phyloP scores from a whole-genome alignment of 2,329 filamentous ascomycete species.

The Trichoderma lentiforme region DNA sequence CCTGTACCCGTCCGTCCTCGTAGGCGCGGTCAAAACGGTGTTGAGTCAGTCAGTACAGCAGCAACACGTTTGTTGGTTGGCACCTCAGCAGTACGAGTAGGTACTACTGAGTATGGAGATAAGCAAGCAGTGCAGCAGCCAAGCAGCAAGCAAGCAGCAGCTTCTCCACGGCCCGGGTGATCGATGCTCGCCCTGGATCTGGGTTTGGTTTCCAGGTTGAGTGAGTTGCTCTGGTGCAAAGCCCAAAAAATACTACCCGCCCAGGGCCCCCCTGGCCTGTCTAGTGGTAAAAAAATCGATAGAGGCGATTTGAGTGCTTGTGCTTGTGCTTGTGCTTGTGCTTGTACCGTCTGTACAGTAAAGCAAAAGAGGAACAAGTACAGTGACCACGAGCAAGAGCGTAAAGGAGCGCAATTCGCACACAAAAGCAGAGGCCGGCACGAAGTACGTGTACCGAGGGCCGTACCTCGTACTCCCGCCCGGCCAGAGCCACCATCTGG shows the following conservation, averaged over 20 bases:
- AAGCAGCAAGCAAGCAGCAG: not conserved
- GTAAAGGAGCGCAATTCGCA: not conserved
- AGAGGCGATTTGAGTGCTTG: not conserved
- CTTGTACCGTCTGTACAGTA: not conserved
- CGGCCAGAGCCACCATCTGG: not conserved
- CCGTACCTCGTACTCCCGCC: not conserved
- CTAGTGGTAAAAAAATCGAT: not conserved
- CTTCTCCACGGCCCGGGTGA: not conserved
- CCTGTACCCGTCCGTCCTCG: not conserved
- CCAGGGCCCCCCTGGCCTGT: not conserved
- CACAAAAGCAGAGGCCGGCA: not conserved
- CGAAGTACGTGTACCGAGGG: not conserved
- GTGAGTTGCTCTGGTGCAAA: not conserved
- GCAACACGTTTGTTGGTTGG: not conserved
- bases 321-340: not conserved
- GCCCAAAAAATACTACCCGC: not conserved
- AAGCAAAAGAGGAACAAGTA: not conserved
- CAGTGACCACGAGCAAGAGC: not conserved
- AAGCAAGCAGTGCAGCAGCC: not conserved
- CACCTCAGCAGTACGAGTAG: not conserved
- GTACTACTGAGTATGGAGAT: not conserved
- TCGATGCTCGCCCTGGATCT: slow-evolving; percentile 14
- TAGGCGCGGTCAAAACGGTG: not conserved
- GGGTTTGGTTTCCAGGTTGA: not conserved
- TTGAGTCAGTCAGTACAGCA: not conserved